Percentiles rank a stretch among this genome's conserved stretches.
Evolutionary conservation across 176 grass and related monocot genomes (phyloP).

Genomic region (Juncus inflexus): DNA sequence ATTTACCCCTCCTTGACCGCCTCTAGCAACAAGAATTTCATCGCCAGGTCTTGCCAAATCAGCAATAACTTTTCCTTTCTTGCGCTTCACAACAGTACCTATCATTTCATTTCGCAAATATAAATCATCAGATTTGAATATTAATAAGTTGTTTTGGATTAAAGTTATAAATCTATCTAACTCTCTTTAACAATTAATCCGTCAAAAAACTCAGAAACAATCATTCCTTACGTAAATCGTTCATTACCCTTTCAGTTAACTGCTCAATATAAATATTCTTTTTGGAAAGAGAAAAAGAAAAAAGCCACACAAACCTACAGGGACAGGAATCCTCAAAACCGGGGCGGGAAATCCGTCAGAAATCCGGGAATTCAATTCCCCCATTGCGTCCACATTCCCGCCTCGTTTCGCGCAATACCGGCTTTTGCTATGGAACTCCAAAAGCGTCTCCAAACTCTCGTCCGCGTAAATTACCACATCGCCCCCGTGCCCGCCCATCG

Average conservation of each 20-base stretch:
- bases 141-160: not conserved
- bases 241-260: not conserved
- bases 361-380: constrained; percentile 63
- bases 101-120: constrained; percentile 18
- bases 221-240: not conserved
- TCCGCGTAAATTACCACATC: constrained; percentile 82
- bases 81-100: constrained; percentile 86
- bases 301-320: constrained; percentile 66
- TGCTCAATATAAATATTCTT: not conserved
- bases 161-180: constrained; percentile 5
- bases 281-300: not conserved
- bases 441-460: constrained; percentile 57
- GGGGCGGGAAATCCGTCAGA: constrained; percentile 63
- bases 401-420: constrained; percentile 70
- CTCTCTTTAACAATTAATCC: not conserved
- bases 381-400: constrained; percentile 74
- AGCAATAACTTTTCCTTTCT: constrained; percentile 77
- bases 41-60: constrained; percentile 81
- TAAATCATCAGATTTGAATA: not conserved
- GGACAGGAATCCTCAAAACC: constrained; percentile 71
- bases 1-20: constrained; percentile 90
- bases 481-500: constrained; percentile 78
- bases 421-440: constrained; percentile 78
- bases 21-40: constrained; percentile 84
- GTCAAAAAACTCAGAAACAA: not conserved